Evolutionary conservation across 345 rosid species (phyloP), one percentile per base, ranked within the genome.

Genomic region (Populus ilicifolia): DNA sequence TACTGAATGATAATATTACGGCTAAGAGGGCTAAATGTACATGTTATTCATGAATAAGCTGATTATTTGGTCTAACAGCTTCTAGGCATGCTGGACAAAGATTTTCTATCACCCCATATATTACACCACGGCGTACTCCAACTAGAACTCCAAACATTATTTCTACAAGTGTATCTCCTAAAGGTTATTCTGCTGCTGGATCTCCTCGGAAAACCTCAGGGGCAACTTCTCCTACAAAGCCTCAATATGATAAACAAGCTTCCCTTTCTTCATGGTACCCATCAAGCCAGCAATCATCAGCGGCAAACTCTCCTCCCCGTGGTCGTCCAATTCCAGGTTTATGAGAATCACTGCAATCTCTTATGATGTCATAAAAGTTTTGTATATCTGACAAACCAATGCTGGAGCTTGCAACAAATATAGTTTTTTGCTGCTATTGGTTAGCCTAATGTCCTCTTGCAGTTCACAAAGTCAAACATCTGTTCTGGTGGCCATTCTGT

Each of bases 271-370:
- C 93, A 72, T 95, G 97, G 98, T 95, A 91, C 74, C 83, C 94
- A 68, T 82, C 97, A 78, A 96, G 99, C 87, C 97, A 93, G 78
- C 94, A 89, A 85, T 90, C 99, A 70, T 96, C 97, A 65, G 89
- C 96, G 30, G 85, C 96, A 76, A 93, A 88, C 84, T 96, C 99
- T 74, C 97, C 97, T 77, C 97, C 98, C 64, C 90, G 92, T 64
- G 84, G 88, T 5, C 94, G 86, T 70, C 72, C 97, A 67, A 74
- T 84, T 70, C 93, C 97, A 88, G 97, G 98, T 95, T 78, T 72
- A 70, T 69, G 33, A 54, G 39, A 30, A 20, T 70, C 68, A 72
- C 36, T 76, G 70, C 46, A 21, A 10, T 77, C 74, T 7, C 18
- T 23, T 2, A 27, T 21, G 30, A 33, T 18, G 76, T 18, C 63